Conservation (phyloP, 2,329 filamentous ascomycete genomes). For the Bipolaris sorokiniana region DNA sequence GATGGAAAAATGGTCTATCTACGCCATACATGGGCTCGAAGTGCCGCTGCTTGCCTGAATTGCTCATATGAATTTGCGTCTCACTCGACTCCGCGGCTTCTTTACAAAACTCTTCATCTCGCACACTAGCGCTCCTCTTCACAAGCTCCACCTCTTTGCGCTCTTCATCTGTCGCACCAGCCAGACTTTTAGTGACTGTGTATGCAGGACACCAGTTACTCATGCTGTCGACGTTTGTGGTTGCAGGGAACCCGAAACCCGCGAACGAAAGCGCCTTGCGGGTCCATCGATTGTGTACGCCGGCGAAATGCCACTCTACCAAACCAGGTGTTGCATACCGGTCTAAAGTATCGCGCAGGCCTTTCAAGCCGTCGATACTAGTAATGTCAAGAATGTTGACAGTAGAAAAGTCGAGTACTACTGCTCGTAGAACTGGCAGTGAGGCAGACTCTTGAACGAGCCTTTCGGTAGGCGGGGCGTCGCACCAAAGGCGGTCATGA, state of each 20-base stretch:
- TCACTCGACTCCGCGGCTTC: background rate
- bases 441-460: slow-evolving; percentile 13
- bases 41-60: background rate
- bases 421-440: slow-evolving; percentile 59
- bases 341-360: slow-evolving; percentile 62
- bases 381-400: slow-evolving; percentile 65
- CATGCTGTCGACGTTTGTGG: slow-evolving; percentile 4
- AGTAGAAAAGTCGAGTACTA: slow-evolving; percentile 63
- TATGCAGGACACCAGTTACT: slow-evolving; percentile 35
- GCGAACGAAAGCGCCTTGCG: slow-evolving; percentile 62
- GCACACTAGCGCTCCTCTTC: background rate
- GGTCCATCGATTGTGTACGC: slow-evolving; percentile 62
- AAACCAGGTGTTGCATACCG: slow-evolving; percentile 52
- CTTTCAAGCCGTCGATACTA: slow-evolving; percentile 60
- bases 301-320: slow-evolving; percentile 56
- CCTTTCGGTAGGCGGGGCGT: slow-evolving; percentile 48
- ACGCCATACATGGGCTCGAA: slow-evolving; percentile 26
- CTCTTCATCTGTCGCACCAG: slow-evolving; percentile 27
- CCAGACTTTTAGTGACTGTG: slow-evolving; percentile 23
- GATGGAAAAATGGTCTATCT: slow-evolving; percentile 39
- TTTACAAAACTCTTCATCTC: slow-evolving; percentile 20
- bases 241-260: slow-evolving; percentile 58
- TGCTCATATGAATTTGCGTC: background rate
- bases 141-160: slow-evolving; percentile 11
- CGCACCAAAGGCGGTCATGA: slow-evolving; percentile 62